Evolutionary conservation across 148 eudicot genomes (phyloP).

Genomic region (Polygonum aviculare): DNA sequence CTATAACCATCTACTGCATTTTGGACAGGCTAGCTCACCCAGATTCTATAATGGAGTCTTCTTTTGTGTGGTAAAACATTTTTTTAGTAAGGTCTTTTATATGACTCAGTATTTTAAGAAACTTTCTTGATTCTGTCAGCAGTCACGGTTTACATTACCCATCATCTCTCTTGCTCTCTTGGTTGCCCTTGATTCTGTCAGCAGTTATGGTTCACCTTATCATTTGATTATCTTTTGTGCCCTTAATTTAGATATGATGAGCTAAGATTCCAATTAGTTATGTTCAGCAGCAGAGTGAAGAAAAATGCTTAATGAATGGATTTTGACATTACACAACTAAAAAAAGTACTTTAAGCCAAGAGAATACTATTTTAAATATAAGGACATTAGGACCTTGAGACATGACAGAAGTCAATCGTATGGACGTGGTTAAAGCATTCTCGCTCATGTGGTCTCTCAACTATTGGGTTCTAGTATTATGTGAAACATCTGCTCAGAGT

Average conservation of each 20-base stretch:
- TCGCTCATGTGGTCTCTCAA: conserved; percentile 1
- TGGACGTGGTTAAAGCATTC: background rate
- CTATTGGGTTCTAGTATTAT: background rate
- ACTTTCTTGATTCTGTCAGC: background rate
- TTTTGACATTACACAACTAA: background rate
- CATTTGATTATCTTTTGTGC: background rate
- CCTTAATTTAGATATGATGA: background rate
- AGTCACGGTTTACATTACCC: background rate
- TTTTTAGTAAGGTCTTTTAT: background rate
- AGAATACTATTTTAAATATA: background rate
- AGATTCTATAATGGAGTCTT: background rate
- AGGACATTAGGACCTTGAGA: background rate
- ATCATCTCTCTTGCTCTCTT: background rate
- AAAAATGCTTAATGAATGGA: background rate
- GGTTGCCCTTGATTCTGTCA: background rate
- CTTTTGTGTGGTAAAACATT: background rate
- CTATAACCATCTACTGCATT: too few species aligned
- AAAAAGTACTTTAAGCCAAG: background rate
- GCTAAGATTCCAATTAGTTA: background rate
- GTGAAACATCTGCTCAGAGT: background rate
- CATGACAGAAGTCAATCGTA: background rate
- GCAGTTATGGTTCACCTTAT: background rate
- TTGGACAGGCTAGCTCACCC: too few species aligned
- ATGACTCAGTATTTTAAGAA: background rate
- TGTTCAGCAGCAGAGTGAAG: background rate